Base-by-base conservation (phyloP, 139 green algal species). In the Volvox africanus region DNA sequence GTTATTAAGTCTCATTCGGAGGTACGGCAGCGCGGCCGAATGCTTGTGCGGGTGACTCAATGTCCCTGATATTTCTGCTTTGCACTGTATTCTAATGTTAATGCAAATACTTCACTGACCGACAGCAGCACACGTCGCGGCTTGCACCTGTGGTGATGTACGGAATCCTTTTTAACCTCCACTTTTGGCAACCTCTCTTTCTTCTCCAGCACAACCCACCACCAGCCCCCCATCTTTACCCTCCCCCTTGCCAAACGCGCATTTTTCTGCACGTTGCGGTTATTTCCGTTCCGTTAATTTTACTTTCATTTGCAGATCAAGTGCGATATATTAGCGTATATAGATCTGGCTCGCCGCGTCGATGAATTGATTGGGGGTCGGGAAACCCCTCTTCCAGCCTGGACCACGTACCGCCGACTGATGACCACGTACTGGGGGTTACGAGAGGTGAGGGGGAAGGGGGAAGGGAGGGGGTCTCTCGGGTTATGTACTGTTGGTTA, bases 321-420 rank as follows among this genome's bases (percentile, higher is more conserved):
- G 73, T 77, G 73, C 20, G 75, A 85, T 35, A 22, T 89, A 28
- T 20, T 69, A 16, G 13, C 75, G 24, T 92, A 92, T 76, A n/a
- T 92, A 35, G 89, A 92, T 21, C 82, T 92, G 73, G 89, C 90
- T 24, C 87, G 87, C 3, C 84, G 84, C 0, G 67, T 93, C 62
- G 76, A 93, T 33, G 83, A 90, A 30, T 77, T 87, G 62, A 35
- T 91, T 61, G 76, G 86, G 35, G 86, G 86, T 3, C 86, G 73
- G n/a, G 86, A 90, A 16, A 78, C 24, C 55, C 32, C 75, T 16
- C 30, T 33, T 32, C 73, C 86, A 22, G 86, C 86, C 86, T 90
- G 86, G 86, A 33, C 30, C n/a, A 85, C 86, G 6, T 90, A 90
- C 86, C 73, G 86, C 50, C 86, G 86, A 77, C 86, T 90, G 55